Evolutionary conservation across 2,329 filamentous ascomycete genomes (phyloP), one percentile per base, ranked within the genome.

Genomic region (Ascochyta koolunga): DNA sequence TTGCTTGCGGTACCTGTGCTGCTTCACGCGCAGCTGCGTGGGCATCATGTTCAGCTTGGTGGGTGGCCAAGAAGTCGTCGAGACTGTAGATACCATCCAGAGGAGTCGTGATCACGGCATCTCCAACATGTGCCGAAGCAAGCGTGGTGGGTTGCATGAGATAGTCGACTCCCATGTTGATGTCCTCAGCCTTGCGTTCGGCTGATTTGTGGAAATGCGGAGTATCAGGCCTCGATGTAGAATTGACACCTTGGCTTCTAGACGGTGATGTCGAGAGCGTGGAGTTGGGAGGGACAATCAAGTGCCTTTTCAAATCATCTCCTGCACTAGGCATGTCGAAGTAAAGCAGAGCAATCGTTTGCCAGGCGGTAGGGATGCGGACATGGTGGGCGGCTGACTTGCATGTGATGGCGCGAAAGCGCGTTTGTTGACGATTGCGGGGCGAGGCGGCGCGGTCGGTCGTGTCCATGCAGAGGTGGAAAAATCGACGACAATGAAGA

Each of bases 321-420:
- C 51, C 63, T 29, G 57, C 22, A 40, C 42, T 24, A 45, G 33
- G 25, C 51, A 57, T 64, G 32, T 39, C 41, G 29, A 58, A 5
- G 38, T 27, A 13, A 32, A 42, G 38, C 37, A 19, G 24, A 47
- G 49, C 33, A 33, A 33, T 50, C 21, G 48, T 50, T 56, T 56
- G 51, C 24, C 42, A 21, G 24, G 16, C 21, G 43, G 38, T 35
- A 29, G 50, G 44, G 40, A 35, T 25, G 48, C 16, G 11, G 31
- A 40, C 40, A 27, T 37, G 40, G 55, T 25, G 48, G 56, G 58
- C n/a, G n/a, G 55, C 38, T 36, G 49, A 50, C 46, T 8, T 37
- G 47, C 59, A 66, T 56, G 58, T 67, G 62, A 67, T 64, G 60
- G 62, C 64, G 66, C 58, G 63, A 60, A 38, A 53, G 32, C 59